A percentile compares a stretch with the other conserved stretches of the same genome.
Conservation (phyloP, 2,329 filamentous ascomycete genomes). For the Cladorrhinum sp. region DNA sequence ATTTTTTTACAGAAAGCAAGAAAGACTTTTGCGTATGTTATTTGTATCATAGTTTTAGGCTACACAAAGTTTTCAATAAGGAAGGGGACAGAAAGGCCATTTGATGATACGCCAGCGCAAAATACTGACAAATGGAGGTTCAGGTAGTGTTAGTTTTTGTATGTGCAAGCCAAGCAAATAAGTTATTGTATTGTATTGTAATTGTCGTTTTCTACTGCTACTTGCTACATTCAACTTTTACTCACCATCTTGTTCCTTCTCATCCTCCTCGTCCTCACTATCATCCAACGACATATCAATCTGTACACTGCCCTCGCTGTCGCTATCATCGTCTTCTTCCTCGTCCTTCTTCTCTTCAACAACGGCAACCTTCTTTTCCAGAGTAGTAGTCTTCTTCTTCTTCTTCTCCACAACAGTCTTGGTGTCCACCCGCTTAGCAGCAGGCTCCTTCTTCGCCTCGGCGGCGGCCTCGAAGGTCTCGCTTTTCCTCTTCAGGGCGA, state of each 20-base stretch:
- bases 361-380: conserved; percentile 4
- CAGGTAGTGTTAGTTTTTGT: too few relatives aligned
- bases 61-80: too few relatives aligned
- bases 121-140: too few relatives aligned
- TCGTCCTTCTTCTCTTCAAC: conserved; percentile 26
- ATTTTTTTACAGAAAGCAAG: too few relatives aligned
- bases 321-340: conserved; percentile 42
- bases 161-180: conserved; percentile 3
- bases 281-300: conserved; percentile 59
- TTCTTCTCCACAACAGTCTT: conserved; percentile 17
- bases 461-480: conserved; percentile 38
- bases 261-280: conserved; percentile 43
- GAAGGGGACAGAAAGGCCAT: too few relatives aligned
- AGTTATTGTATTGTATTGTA: too few relatives aligned
- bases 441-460: conserved; percentile 25
- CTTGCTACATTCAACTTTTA: conserved; percentile 28
- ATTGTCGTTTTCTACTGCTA: background rate
- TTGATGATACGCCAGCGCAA: too few relatives aligned
- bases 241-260: conserved; percentile 29
- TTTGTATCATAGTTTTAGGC: too few relatives aligned
- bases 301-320: conserved; percentile 54
- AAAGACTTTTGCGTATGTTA: too few relatives aligned
- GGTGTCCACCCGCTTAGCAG: conserved; percentile 25
- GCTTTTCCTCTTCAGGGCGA: conserved; percentile 39
- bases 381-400: conserved; percentile 1